Base-by-base conservation (phyloP, 176 grass and related monocot genomes). In the Lolium perenne region DNA sequence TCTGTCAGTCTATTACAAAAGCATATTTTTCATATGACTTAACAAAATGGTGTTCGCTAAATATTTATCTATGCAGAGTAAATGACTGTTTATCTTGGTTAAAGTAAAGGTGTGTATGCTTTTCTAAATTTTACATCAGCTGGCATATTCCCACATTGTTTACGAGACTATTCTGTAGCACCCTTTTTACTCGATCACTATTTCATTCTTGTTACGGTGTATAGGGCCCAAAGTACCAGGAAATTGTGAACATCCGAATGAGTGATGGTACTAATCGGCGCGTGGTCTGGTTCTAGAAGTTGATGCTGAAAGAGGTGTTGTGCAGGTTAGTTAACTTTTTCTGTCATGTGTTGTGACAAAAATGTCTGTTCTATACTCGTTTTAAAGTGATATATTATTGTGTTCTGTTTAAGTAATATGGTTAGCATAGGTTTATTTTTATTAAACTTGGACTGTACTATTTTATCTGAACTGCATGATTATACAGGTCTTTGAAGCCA, bases 201-300 rank as follows among this genome's bases (percentile, higher is more conserved):
- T 78, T 88, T 86, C 82, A 46, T 80, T 65, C 38, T 26, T 50
- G 22, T 83, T 66, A 66, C 16, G 16, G 48, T 65, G 71, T 92
- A 74, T 82, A 99, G 97, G 97, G 97, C 38, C 97, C 97, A 15
- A 99, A 96, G 66, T 96, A 88, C 74, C 97, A 99, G 83, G 97
- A 99, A 84, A 99, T 99, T 94, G 97, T 99, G 55, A 99, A 99
- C 85, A 99, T 99, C 38, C 87, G 90, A 46, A 78, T 99, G 51
- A 94, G 97, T 90, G 97, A 99, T 93, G 97, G 94, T 54, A 91
- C 88, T 57, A 99, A 82, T 67, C 89, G 94, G 63, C 97, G 63
- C 97, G 94, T 94, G 97, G 97, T 90, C 97, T 96, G 86, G 97
- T 99, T 58, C 82, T 99, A 60, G 97, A 99, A 92, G 97, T 99